phyloP scores from a whole-genome alignment of 352 stramenopile genomes.

The Phytophthora nicotianae region DNA sequence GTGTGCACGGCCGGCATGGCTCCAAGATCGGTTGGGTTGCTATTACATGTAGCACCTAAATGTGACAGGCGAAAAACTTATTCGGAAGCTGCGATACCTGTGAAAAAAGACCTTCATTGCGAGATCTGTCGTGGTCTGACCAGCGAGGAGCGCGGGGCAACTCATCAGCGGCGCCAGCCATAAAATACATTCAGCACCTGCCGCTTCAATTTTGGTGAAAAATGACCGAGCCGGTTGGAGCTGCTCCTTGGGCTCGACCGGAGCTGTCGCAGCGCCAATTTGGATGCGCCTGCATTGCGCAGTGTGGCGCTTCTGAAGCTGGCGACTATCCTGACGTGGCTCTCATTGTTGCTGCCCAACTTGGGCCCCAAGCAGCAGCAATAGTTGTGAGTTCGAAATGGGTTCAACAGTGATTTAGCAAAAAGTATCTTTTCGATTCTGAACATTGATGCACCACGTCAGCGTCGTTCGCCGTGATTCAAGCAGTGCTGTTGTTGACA shows the following conservation, averaged over 20 bases:
- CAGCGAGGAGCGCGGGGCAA: slow-evolving; percentile 6
- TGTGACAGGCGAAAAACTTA: slow-evolving; percentile 16
- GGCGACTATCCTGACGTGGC: slow-evolving; percentile 14
- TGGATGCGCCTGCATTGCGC: slow-evolving; percentile 7
- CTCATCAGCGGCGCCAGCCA: slow-evolving; percentile 7
- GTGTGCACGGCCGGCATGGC: too few relatives aligned
- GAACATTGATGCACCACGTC: slow-evolving; percentile 4
- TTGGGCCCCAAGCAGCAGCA: not conserved
- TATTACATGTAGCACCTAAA: too few relatives aligned
- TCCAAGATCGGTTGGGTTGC: too few relatives aligned
- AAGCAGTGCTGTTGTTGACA: not conserved
- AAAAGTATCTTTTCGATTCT: slow-evolving; percentile 5
- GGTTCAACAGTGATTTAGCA: slow-evolving; percentile 8
- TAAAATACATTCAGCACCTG: slow-evolving; percentile 2
- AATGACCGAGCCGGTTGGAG: slow-evolving; percentile 10
- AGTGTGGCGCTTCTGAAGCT: slow-evolving; percentile 8
- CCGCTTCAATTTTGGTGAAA: slow-evolving; percentile 17
- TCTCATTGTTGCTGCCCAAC: not conserved
- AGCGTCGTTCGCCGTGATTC: not conserved
- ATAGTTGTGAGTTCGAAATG: not conserved
- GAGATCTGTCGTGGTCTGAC: slow-evolving; percentile 4
- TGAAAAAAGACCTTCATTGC: slow-evolving; percentile 10
- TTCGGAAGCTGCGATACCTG: slow-evolving; percentile 23
- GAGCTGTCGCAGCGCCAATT: slow-evolving; percentile 22
- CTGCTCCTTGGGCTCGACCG: not conserved